Evolutionary conservation across 805 yeast species (phyloP), one percentile per base, ranked within the genome.

Genomic region (Starmerella scarabaei): DNA sequence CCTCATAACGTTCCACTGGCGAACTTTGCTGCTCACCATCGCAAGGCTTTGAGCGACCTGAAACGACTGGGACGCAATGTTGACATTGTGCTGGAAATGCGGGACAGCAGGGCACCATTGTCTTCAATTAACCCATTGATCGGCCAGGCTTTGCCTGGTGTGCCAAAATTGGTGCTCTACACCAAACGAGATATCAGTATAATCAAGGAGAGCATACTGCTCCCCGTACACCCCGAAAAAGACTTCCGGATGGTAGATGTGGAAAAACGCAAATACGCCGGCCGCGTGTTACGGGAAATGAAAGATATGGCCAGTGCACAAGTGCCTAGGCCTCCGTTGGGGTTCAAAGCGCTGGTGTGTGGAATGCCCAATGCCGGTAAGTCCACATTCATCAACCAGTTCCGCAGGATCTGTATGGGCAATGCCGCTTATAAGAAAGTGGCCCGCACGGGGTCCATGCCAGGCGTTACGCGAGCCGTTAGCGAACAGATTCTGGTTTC

Each of bases 301-400:
- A 65, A 64, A 28, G 65, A 68, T 38, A 61, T 62, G 30, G 36
- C 44, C 14, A 32, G n/a, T 2, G 21, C 15, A 4, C 41, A 33
- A 19, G 68, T 57, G 16, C 83, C 88, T 0, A 72, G 77, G 1
- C 93, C 94, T 0, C 95, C 96, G 0, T 59, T 85, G 43, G 97
- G 97, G 0, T 63, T 80, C 35, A 61, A 85, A 18, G 59, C 81
- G 42, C 65, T 86, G 65, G 72, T 88, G 33, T 76, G 79, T 5
- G 98, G 98, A 0, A 81, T 91, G 91, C 98, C 98, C 1, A 91
- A 91, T 56, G 93, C 85, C n/a, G 98, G 98, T 0, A 91, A 91
- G 59, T 80, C 94, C 11, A 80, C 95, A 0, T 57, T 91, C 35
- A 78, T 86, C 21, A 91, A 91, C 53, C 66, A 78, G 0, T 61